Evolutionary conservation across 1,284 basidiomycete genomes (phyloP).

Genomic region (Malassezia brasiliensis): DNA sequence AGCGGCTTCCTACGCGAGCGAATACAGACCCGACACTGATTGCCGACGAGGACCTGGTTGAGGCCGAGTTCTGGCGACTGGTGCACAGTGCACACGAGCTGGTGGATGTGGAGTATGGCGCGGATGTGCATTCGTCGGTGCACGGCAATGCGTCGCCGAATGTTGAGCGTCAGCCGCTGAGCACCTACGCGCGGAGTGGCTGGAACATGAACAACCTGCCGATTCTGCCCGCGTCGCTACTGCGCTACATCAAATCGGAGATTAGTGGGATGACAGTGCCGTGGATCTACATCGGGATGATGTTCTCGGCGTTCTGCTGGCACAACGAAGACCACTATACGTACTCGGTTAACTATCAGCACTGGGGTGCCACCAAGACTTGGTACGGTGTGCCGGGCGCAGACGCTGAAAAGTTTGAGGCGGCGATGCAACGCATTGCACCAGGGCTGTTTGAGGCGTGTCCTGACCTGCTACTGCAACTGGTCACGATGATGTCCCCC

Average conservation of each 20-base stretch:
- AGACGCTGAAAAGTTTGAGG: conserved; percentile 90
- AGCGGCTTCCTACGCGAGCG: conserved; percentile 13
- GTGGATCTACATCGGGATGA: conserved; percentile 99
- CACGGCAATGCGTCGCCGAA: conserved; percentile 96
- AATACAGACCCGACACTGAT: conserved; percentile 49
- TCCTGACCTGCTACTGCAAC: conserved; percentile 89
- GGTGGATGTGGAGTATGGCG: conserved; percentile 96
- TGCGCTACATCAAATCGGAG: conserved; percentile 88
- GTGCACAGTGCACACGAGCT: conserved; percentile 80
- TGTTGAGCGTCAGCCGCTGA: conserved; percentile 76
- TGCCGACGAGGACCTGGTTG: conserved; percentile 73
- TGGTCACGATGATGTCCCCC: conserved; percentile 97
- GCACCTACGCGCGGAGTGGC: conserved; percentile 76
- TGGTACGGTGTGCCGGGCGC: conserved; percentile 97
- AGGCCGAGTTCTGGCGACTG: conserved; percentile 93
- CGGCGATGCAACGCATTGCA: conserved; percentile 85
- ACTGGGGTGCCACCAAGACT: conserved; percentile 98
- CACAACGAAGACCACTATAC: conserved; percentile 99
- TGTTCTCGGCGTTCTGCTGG: conserved; percentile 99
- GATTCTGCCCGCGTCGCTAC: conserved; percentile 72
- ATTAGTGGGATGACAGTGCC: conserved; percentile 99
- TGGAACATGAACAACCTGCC: conserved; percentile 99
- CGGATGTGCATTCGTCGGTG: conserved; percentile 93
- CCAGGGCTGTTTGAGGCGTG: conserved; percentile 98
- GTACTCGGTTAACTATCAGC: conserved; percentile 63